Percentiles rank a stretch among this genome's conserved stretches.
These are phyloP conservation scores for Asterochloris erici DNA, from an alignment of 139 green algal species.

Conservation along the genomic window DNA sequence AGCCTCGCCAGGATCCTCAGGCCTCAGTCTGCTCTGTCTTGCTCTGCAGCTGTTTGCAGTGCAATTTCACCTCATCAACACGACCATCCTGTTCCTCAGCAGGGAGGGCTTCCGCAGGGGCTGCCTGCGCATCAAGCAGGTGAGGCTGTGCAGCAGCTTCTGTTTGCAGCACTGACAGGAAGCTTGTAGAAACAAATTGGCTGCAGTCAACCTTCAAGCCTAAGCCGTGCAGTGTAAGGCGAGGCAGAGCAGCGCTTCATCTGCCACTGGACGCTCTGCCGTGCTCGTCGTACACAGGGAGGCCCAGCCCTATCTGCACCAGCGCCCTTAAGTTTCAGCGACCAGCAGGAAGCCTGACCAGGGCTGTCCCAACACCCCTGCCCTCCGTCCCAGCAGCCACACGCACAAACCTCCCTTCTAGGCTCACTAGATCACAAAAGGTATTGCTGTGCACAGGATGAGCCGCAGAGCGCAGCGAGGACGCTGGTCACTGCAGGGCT, in stretches of 20 bases:
- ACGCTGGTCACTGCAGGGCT: slow-evolving; percentile 4
- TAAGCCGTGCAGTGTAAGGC: not conserved
- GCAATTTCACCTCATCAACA: slow-evolving; percentile 91
- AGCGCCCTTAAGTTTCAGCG: no score
- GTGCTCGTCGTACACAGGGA: no score
- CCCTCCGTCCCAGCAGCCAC: not conserved
- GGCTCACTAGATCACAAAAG: not conserved
- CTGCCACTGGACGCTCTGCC: no score
- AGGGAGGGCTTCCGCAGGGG: slow-evolving; percentile 82
- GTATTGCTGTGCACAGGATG: not conserved
- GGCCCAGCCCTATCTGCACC: no score
- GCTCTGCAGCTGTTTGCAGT: slow-evolving; percentile 58
- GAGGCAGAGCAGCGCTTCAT: no score
- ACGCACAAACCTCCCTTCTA: not conserved
- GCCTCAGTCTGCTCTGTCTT: not conserved
- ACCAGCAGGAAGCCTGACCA: no score
- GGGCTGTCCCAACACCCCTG: not conserved
- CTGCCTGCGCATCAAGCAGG: slow-evolving; percentile 61
- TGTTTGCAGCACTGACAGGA: slow-evolving; percentile 24
- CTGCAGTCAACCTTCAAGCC: not conserved
- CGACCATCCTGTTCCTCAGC: slow-evolving; percentile 81
- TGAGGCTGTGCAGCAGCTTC: not conserved
- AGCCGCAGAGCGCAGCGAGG: not conserved
- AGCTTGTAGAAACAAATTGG: not conserved
- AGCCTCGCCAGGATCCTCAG: no score